Evolutionary conservation across 164 flowering plant species (phyloP).

Genomic region (Vitis rotundifolia): DNA sequence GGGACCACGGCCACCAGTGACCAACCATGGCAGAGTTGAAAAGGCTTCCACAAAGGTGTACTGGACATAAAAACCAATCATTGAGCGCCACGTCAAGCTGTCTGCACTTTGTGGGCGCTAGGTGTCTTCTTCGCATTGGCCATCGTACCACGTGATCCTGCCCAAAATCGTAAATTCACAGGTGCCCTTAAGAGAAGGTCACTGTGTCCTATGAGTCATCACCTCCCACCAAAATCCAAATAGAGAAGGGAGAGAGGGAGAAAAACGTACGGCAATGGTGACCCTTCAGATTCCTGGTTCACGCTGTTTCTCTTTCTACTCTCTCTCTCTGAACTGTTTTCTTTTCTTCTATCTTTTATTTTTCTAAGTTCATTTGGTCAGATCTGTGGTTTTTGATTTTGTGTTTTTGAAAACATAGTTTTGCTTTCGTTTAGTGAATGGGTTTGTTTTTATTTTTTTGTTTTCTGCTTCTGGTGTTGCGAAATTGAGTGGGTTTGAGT

Average conservation of each 20-base stretch:
- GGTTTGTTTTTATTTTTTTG: neutral
- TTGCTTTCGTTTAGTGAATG: too few relatives aligned
- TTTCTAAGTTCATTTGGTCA: neutral
- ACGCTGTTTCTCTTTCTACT: conserved; percentile 1
- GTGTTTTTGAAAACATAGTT: too few relatives aligned
- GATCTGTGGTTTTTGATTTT: neutral
- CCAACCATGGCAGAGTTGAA: too few relatives aligned
- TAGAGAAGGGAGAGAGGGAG: conserved; percentile 3
- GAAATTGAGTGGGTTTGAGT: neutral
- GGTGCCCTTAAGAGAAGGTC: neutral
- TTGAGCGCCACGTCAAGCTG: too few relatives aligned
- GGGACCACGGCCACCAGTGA: too few relatives aligned
- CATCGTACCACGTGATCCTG: too few relatives aligned
- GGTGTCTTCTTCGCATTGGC: too few relatives aligned
- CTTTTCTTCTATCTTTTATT: neutral
- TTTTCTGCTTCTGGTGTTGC: neutral
- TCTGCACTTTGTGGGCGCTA: too few relatives aligned
- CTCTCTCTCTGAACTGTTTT: neutral
- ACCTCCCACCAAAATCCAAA: neutral
- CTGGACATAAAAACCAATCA: too few relatives aligned
- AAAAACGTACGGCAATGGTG: conserved; percentile 12
- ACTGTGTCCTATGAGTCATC: neutral
- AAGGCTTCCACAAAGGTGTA: too few relatives aligned
- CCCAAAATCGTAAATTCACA: too few relatives aligned
- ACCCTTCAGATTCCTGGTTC: conserved; percentile 17